Base-by-base conservation (phyloP, 768 basidiomycete genomes). In the Obba rivulosa region DNA sequence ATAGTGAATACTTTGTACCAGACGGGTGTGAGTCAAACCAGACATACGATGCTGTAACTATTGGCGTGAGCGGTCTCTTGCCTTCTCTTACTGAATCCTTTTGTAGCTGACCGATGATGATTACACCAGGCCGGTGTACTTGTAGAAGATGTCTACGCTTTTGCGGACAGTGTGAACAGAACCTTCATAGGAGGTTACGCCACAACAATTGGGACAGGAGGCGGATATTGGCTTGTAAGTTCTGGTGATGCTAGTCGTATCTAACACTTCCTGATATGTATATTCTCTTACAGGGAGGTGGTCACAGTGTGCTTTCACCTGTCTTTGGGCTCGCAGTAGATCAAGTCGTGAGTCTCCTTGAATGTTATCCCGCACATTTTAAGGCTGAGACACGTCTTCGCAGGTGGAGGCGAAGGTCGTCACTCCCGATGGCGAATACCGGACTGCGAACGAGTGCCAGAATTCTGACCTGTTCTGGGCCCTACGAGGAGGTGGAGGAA, bases 401-500 rank as follows among this genome's bases (percentile, higher is more conserved):
- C 39, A 65, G 62, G 66, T 79, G 2, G 65, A 81, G 59, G 73
- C 70, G 59, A 75, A 74, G 50, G 62, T 80, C 3, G 78, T 80
- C 5, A 79, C 77, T 2, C 76, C 79, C 0, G 75, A 78, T 56
- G 79, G 79, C 0, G 49, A 63, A 21, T 62, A 62, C 52, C 68
- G 73, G 23, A 67, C 66, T 1, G 77, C 65, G 3, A 80, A 77
- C 59, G 69, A 65, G 18, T 68, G 65, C 38, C 61, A 78, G 55
- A 75, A 79, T 49, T 49, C 66, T 46, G 78, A 80, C 60, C 67
- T 80, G 0, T 80, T 78, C 62, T 81, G 70, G 49, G 79, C 78
- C 14, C 69, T 81, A 11, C 60, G 71, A 10, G 75, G 75, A 10
- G 73, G 73, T 0, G 74, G 69, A 1, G 68, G 69, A 1, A 62